Percentiles rank a stretch among this genome's conserved stretches.
These are phyloP conservation scores for Backusella psychrophila DNA, from an alignment of 192 early-diverging fungal species.

Conservation along the genomic window DNA sequence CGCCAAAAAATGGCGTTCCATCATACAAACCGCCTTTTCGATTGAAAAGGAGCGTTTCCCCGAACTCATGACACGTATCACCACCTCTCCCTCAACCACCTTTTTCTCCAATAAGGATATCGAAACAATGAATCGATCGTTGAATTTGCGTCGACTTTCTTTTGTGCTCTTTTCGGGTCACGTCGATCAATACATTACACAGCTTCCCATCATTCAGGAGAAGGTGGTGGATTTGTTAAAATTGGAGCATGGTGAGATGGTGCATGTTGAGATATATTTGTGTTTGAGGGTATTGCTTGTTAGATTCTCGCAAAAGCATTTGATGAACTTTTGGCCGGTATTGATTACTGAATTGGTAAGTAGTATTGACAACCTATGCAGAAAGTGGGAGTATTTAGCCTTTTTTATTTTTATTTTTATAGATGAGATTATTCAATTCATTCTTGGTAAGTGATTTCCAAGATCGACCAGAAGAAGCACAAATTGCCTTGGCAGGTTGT, in stretches of 20 bases:
- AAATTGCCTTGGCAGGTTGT: conserved; percentile 78
- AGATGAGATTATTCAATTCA: conserved; percentile 69
- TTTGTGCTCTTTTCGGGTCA: conserved; percentile 76
- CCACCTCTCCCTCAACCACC: conserved; percentile 64
- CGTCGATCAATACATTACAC: conserved; percentile 73
- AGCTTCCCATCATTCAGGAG: conserved; percentile 80
- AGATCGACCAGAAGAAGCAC: conserved; percentile 61
- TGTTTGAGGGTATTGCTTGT: conserved; percentile 80
- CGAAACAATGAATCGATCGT: conserved; percentile 65
- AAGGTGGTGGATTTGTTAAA: conserved; percentile 89
- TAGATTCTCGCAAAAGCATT: conserved; percentile 75
- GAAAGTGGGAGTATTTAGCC: not conserved
- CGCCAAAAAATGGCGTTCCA: conserved; percentile 60
- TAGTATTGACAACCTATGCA: not conserved
- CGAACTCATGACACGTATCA: conserved; percentile 72
- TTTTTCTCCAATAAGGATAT: conserved; percentile 84
- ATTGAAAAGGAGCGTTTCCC: conserved; percentile 76
- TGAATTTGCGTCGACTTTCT: conserved; percentile 72
- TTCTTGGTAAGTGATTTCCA: conserved; percentile 47
- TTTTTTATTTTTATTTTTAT: not conserved
- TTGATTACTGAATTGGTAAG: conserved; percentile 83
- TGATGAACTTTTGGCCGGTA: conserved; percentile 91
- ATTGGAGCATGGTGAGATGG: conserved; percentile 57
- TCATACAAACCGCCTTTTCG: conserved; percentile 68
- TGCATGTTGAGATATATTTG: conserved; percentile 83